Percentiles rank a stretch among this genome's conserved stretches.
Evolutionary conservation across 2,329 filamentous ascomycete genomes (phyloP).

Genomic region (Epichloe brachyelytri): DNA sequence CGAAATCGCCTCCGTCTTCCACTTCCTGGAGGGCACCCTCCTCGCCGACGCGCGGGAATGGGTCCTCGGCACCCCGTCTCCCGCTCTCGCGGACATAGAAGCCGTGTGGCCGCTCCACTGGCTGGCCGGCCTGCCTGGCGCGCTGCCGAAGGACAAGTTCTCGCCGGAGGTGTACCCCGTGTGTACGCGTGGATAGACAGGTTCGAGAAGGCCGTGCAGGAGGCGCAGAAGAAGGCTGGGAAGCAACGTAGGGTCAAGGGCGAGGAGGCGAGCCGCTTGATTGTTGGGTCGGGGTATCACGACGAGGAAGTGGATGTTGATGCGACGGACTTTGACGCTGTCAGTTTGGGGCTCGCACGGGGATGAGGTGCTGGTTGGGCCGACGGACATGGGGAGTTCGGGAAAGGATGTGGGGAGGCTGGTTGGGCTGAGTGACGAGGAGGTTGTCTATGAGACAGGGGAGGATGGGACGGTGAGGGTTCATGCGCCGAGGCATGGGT

Average conservation of each 20-base stretch:
- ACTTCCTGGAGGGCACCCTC: constrained; percentile 46
- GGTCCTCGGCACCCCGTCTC: constrained; percentile 40
- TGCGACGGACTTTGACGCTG: constrained; percentile 31
- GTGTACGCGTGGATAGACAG: constrained; percentile 51
- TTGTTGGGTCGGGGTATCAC: constrained; percentile 32
- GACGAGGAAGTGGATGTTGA: constrained; percentile 33
- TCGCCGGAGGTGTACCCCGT: constrained; percentile 37
- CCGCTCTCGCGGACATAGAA: constrained; percentile 55
- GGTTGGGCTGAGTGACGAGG: constrained; percentile 35
- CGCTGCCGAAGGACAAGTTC: constrained; percentile 40
- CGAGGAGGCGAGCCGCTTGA: constrained; percentile 35
- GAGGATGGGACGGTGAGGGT: constrained; percentile 34
- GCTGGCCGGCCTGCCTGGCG: constrained; percentile 42
- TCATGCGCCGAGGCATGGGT: constrained; percentile 49
- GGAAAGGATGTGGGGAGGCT: constrained; percentile 46
- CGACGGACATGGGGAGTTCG: constrained; percentile 47
- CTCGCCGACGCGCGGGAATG: constrained; percentile 54
- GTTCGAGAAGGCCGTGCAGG: constrained; percentile 38
- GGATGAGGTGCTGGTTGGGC: constrained; percentile 43
- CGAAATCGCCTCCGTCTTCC: constrained; percentile 40
- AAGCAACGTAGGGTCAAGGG: constrained; percentile 35
- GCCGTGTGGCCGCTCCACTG: constrained; percentile 57
- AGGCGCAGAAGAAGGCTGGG: constrained; percentile 22
- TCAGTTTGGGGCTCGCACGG: constrained; percentile 35
- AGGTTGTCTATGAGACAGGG: constrained; percentile 45